phyloP scores from a whole-genome alignment of 129 eudicot species.

The Centrapalus pauciflorus region DNA sequence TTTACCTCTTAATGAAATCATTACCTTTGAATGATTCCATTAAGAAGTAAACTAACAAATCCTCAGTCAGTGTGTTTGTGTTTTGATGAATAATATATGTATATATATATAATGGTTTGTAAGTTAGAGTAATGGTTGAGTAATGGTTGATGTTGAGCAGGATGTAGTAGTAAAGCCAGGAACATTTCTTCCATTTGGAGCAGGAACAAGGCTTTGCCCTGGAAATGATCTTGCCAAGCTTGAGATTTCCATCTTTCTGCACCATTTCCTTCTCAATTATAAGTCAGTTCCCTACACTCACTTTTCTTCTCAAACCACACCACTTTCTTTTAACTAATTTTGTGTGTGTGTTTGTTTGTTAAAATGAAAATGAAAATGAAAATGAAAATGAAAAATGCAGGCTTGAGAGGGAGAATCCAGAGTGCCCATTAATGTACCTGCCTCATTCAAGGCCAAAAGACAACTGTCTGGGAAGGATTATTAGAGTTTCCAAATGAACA shows the following conservation, averaged over 20 bases:
- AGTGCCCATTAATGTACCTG: constrained; percentile 38
- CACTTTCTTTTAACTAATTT: not conserved
- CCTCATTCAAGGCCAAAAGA: constrained; percentile 87
- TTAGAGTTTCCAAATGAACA: constrained; percentile 26
- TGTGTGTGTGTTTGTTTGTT: not conserved
- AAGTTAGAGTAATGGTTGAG: not conserved
- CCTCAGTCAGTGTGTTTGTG: no score
- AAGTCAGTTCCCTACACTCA: constrained; percentile 41
- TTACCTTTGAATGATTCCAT: no score
- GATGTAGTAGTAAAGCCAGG: constrained; percentile 62
- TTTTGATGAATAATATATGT: no score
- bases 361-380: no score
- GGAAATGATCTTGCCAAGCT: constrained; percentile 96
- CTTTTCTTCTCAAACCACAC: not conserved
- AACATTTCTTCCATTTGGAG: constrained; percentile 84
- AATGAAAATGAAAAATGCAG: no score
- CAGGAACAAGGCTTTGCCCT: constrained; percentile 84
- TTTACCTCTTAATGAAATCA: no score
- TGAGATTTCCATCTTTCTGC: constrained; percentile 76
- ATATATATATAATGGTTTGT: not conserved
- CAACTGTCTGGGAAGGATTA: constrained; percentile 69
- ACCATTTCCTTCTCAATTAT: constrained; percentile 72
- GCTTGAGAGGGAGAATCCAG: constrained; percentile 65
- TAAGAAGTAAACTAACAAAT: no score
- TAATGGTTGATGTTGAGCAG: constrained; percentile 32